Base-by-base conservation (phyloP, 768 basidiomycete species). In the Tulasnella calospora region DNA sequence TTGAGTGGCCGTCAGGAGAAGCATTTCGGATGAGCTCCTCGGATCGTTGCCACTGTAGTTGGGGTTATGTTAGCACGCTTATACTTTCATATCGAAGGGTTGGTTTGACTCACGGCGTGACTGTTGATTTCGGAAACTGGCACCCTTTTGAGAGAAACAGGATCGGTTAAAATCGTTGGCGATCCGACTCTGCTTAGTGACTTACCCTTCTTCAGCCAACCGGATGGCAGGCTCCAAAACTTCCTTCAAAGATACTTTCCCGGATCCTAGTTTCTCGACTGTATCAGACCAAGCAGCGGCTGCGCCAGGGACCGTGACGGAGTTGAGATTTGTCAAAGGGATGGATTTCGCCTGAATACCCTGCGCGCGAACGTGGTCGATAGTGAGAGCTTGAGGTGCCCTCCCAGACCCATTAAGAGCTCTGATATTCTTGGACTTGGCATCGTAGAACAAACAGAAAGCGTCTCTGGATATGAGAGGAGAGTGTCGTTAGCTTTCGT, bases 211-310 rank as follows among this genome's bases (percentile, higher is more conserved):
- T 83, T 97, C 94, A 9, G 96, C 98, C 76, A 99, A 86, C 55
- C 92, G 87, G 78, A 98, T 98, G 2, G 96, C 98, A 76, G 98
- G 98, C 35, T 86, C 92, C 35, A 99, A 87, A 40, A 96, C 87
- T 21, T 98, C 94, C 3, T 88, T 89, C 70, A 92, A 80, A 1
- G 85, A 86, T 4, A 92, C 77, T 79, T 89, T 90, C 13, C 94
- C 92, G 80, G 90, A 94, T 23, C 97, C 97, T 76, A 98, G 90
- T 51, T 86, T 86, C 79, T 93, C 89, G 44, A 98, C 87, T 0
- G 95, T 93, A 83, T 98, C 98, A 23, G 94, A 87, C 96, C 97
- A 99, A 21, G 95, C 95, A 44, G 95, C 94, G 3, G 96, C 94
- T n/a, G 94, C 92, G 73, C 97, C 96, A 89, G 82, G 81, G 36